Evolutionary conservation across 2,329 filamentous ascomycete genomes (phyloP), one percentile per base, ranked within the genome.

Genomic region (Ramularia collo-cygni): DNA sequence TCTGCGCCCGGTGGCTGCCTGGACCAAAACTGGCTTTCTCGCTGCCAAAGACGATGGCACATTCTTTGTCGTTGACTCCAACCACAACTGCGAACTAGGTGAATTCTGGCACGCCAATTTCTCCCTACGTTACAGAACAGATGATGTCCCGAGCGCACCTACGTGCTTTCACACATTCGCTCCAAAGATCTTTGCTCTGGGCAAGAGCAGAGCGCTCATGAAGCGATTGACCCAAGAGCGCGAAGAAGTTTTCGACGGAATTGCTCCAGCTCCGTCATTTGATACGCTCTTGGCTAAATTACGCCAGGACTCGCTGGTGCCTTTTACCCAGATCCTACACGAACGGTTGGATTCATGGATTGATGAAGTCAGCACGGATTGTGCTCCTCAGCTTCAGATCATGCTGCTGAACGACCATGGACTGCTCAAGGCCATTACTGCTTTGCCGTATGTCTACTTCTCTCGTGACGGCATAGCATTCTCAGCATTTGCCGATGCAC

Each of bases 131-230:
- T 70, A 67, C 9, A 77, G 79, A 1, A 61, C 72, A 3, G 68
- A 77, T 29, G 78, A 80, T 12, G 64, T 65, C 2, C 61, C 88
- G 1, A 78, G 83, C 52, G 80, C 82, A 0, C 89, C 90, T 0
- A 72, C 66, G 2, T 95, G 95, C 49, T 70, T 95, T 4, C 76
- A 80, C 28, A 73, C 81, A 2, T 76, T 81, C 2, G 78, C 77
- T 0, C 66, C 69, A 16, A 83, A 80, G 46, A 86, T 95, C 27
- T 90, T 95, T 54, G 87, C 81, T 1, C 81, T 86, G 1, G 90
- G 90, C 0, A 95, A 95, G 63, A 93, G 83, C 53, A 81, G 92
- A 40, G 77, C 92, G 1, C 83, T 95, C 31, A 66, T 95, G n/a
- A 81, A 81, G 44, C 76, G 82, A 34, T 69, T 95, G 8, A 77